Evolutionary conservation across 1,284 basidiomycete species (phyloP).

Genomic region (Microbotryum scabiosae): DNA sequence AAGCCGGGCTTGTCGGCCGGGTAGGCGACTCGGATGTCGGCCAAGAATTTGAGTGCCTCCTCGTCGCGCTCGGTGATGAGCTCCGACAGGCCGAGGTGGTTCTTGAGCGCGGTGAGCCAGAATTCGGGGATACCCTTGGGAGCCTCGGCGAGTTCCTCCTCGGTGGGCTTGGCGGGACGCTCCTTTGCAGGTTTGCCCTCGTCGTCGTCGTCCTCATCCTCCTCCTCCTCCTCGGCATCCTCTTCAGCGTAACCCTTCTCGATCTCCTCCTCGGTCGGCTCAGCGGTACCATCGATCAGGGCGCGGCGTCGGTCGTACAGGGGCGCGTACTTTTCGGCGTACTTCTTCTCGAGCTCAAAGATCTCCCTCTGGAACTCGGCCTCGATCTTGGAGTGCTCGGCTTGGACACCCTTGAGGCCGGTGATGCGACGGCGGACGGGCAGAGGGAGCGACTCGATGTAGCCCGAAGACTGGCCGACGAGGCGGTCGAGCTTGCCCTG

Average conservation of each 20-base stretch:
- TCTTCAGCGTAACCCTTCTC: conserved; percentile 60
- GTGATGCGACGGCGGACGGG: conserved; percentile 79
- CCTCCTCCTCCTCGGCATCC: conserved; percentile 49
- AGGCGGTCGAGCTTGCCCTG: conserved; percentile 52
- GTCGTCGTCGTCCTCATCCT: conserved; percentile 43
- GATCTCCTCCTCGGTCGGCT: conserved; percentile 74
- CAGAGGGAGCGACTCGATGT: conserved; percentile 74
- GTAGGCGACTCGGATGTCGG: conserved; percentile 61
- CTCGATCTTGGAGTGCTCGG: conserved; percentile 85
- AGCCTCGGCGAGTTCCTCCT: conserved; percentile 40
- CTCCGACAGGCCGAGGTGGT: conserved; percentile 76
- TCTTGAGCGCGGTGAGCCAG: conserved; percentile 94
- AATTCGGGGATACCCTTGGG: conserved; percentile 79
- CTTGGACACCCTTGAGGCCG: conserved; percentile 89
- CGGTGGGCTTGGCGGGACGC: conserved; percentile 28
- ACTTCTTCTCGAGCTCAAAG: conserved; percentile 96
- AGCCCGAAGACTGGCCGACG: conserved; percentile 71
- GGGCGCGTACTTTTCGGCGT: conserved; percentile 73
- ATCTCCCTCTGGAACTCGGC: conserved; percentile 95
- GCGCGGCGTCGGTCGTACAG: conserved; percentile 77
- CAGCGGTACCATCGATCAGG: conserved; percentile 69
- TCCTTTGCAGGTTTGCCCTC: conserved; percentile 26
- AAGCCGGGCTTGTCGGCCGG: conserved; percentile 65
- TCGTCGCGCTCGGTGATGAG: conserved; percentile 91
- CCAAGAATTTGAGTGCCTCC: conserved; percentile 56